Evolutionary conservation across 2,329 filamentous ascomycete genomes (phyloP).

Genomic region (Fusarium duplospermum): DNA sequence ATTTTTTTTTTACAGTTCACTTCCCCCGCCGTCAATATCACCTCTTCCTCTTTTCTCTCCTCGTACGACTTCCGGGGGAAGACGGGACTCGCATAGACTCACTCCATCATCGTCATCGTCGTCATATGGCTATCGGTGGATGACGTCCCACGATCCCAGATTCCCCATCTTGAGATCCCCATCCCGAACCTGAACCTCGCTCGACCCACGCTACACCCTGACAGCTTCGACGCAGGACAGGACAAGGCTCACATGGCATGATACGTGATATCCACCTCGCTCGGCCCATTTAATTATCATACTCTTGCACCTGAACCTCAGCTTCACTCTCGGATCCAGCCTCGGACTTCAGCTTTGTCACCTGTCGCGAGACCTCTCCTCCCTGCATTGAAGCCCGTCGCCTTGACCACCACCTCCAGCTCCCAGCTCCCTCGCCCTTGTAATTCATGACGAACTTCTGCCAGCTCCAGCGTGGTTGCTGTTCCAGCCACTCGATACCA

Average conservation of each 20-base stretch:
- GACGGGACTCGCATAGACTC: slow-evolving; percentile 28
- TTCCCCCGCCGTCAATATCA: neutral
- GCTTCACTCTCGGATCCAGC: neutral
- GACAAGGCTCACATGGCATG: slow-evolving; percentile 35
- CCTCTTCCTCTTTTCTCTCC: neutral
- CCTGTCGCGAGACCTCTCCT: slow-evolving; percentile 6
- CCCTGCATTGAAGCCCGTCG: slow-evolving; percentile 20
- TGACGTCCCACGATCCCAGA: slow-evolving; percentile 45
- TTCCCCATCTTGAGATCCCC: slow-evolving; percentile 36
- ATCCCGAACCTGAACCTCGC: slow-evolving; percentile 18
- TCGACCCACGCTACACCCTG: slow-evolving; percentile 39
- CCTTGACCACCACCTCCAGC: neutral
- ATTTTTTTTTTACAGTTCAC: slow-evolving; percentile 1
- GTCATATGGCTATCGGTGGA: slow-evolving; percentile 38
- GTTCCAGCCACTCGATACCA: slow-evolving; percentile 43
- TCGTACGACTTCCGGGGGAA: slow-evolving; percentile 3
- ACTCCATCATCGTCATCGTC: slow-evolving; percentile 33
- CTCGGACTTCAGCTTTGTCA: neutral
- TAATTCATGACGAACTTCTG: slow-evolving; percentile 37
- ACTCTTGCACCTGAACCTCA: neutral
- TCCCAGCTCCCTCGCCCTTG: neutral
- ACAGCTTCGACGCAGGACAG: slow-evolving; percentile 9
- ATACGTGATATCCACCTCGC: slow-evolving; percentile 39
- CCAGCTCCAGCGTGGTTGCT: slow-evolving; percentile 46
- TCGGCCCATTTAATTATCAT: slow-evolving; percentile 23